phyloP scores from a whole-genome alignment of 805 yeast species.

The Lipomyces spencermartinsiae region DNA sequence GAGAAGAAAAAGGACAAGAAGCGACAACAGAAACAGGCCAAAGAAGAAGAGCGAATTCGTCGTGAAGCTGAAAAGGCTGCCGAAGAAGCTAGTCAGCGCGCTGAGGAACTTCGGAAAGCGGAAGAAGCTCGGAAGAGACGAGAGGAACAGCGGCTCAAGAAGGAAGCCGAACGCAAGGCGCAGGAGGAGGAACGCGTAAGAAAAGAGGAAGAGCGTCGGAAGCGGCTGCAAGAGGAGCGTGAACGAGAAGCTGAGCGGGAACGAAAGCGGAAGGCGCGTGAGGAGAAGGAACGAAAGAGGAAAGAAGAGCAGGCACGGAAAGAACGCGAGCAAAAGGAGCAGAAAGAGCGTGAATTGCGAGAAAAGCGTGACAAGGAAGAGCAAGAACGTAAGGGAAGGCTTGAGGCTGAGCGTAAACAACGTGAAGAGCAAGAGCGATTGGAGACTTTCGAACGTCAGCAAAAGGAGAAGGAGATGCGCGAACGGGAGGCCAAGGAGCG shows the following conservation, averaged over 20 bases:
- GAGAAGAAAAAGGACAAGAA: conserved; percentile 52
- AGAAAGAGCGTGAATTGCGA: conserved; percentile 32
- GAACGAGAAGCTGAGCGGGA: conserved; percentile 35
- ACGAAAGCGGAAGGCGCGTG: conserved; percentile 32
- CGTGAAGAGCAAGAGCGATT: conserved; percentile 31
- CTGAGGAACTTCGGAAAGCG: conserved; percentile 34
- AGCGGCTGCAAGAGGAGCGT: conserved; percentile 35
- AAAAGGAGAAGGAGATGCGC: conserved; percentile 31
- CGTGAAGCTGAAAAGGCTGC: conserved; percentile 48
- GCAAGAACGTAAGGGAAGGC: conserved; percentile 26
- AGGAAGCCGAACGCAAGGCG: conserved; percentile 43
- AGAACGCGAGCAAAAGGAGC: conserved; percentile 31
- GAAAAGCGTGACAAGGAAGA: conserved; percentile 32
- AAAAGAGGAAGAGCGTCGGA: conserved; percentile 36
- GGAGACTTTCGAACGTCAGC: conserved; percentile 29
- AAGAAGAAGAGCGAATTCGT: conserved; percentile 50
- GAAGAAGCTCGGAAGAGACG: conserved; percentile 38
- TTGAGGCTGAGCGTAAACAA: conserved; percentile 24
- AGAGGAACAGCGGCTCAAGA: conserved; percentile 39
- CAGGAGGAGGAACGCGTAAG: conserved; percentile 42
- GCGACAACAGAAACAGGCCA: conserved; percentile 48
- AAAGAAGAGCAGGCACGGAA: conserved; percentile 30
- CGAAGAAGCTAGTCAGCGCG: conserved; percentile 38
- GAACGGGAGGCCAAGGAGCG: conserved; percentile 37
- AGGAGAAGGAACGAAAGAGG: conserved; percentile 36